Percentiles rank a stretch among this genome's conserved stretches.
Conservation (phyloP, 164 flowering plant species). For the Nymphaea colorata region DNA sequence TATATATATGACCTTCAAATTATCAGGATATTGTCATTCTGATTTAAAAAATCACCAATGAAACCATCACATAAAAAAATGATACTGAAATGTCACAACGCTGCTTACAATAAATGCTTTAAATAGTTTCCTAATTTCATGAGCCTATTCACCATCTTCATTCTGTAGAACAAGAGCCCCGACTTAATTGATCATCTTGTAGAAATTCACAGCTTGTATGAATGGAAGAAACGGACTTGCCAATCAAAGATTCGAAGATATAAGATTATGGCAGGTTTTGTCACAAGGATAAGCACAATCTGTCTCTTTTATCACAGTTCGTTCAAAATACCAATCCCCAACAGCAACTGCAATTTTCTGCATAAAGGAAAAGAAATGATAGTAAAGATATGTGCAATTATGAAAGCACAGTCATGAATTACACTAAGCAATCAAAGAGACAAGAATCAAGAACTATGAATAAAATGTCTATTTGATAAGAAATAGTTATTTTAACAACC, state of each 20-base stretch:
- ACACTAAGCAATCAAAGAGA: no score
- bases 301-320: conserved; percentile 31
- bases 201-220: neutral
- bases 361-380: conserved; percentile 7
- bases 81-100: no score
- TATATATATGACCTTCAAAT: no score
- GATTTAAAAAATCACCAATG: no score
- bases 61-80: no score
- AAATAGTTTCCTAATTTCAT: neutral
- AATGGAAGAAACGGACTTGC: neutral
- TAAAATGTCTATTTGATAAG: no score
- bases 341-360: conserved; percentile 70
- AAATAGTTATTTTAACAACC: no score
- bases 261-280: conserved; percentile 54
- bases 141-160: neutral
- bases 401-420: no score
- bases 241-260: conserved; percentile 16
- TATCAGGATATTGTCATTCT: no score
- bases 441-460: no score
- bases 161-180: neutral
- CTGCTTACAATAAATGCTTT: no score
- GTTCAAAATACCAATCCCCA: conserved; percentile 80
- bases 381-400: neutral
- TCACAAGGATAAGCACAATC: conserved; percentile 86
- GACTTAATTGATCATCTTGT: neutral